These are phyloP conservation scores for Cladosporium colombiae DNA, from an alignment of 2,329 filamentous ascomycete species.

Conservation along the genomic window DNA sequence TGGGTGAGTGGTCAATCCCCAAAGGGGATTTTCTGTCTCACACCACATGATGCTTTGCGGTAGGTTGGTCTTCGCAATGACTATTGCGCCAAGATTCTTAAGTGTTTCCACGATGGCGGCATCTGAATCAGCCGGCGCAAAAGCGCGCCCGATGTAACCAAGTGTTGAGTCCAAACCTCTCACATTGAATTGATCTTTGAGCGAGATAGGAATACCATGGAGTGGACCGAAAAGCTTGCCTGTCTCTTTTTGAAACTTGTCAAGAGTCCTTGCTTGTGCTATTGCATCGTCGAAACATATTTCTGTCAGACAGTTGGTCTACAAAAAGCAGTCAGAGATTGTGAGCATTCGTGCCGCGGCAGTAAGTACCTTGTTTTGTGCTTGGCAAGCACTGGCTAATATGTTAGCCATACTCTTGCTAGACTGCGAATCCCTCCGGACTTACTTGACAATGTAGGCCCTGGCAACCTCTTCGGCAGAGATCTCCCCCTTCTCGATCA, in stretches of 20 bases:
- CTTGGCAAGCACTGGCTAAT: slow-evolving; percentile 21
- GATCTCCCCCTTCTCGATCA: slow-evolving; percentile 12
- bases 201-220: slow-evolving; percentile 44
- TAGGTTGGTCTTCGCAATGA: slow-evolving; percentile 56
- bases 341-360: not conserved
- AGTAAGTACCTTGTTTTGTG: slow-evolving; percentile 25
- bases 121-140: slow-evolving; percentile 52
- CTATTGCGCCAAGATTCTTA: slow-evolving; percentile 51
- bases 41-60: slow-evolving; percentile 58
- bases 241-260: slow-evolving; percentile 52
- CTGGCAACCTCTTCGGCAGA: slow-evolving; percentile 20
- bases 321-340: not conserved
- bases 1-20: slow-evolving; percentile 53
- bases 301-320: slow-evolving; percentile 40
- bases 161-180: slow-evolving; percentile 54
- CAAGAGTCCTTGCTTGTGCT: slow-evolving; percentile 49
- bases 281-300: slow-evolving; percentile 59
- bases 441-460: slow-evolving; percentile 26
- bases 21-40: slow-evolving; percentile 57
- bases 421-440: not conserved
- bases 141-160: slow-evolving; percentile 54
- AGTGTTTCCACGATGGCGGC: slow-evolving; percentile 54
- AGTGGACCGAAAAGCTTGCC: slow-evolving; percentile 41
- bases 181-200: slow-evolving; percentile 61
- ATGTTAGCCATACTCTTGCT: not conserved